These are phyloP conservation scores for Hypoxylon intermedium DNA, from an alignment of 495 filamentous ascomycete genomes.

Conservation along the genomic window DNA sequence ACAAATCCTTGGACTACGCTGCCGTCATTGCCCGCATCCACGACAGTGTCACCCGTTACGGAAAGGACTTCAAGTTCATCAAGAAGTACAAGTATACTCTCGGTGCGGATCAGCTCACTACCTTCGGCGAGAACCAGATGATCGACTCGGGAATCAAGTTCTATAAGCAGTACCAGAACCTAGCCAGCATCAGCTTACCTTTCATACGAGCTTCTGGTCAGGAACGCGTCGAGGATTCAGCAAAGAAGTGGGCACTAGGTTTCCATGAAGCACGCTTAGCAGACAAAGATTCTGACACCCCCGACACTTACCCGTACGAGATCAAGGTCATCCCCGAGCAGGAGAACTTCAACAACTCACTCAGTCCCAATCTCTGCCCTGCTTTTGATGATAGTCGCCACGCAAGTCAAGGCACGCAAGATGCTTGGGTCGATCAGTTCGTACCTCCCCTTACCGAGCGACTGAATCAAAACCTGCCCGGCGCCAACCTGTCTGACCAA, in stretches of 20 bases:
- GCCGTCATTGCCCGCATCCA: constrained; percentile 68
- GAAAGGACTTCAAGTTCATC: constrained; percentile 68
- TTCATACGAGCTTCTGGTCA: constrained; percentile 77
- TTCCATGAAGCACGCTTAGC: constrained; percentile 65
- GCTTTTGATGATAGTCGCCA: constrained; percentile 62
- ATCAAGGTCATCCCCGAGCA: constrained; percentile 71
- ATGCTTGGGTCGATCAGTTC: constrained; percentile 63
- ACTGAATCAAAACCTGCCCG: constrained; percentile 67
- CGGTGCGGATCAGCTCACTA: constrained; percentile 75
- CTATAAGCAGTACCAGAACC: constrained; percentile 69
- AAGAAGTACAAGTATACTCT: constrained; percentile 73
- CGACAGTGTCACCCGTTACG: constrained; percentile 59
- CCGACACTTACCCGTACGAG: constrained; percentile 57
- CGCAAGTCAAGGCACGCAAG: constrained; percentile 58
- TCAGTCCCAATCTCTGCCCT: constrained; percentile 73
- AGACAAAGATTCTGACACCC: constrained; percentile 44
- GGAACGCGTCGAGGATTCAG: constrained; percentile 75
- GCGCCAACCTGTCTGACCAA: constrained; percentile 62
- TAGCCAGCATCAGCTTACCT: constrained; percentile 62
- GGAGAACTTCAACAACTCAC: constrained; percentile 72
- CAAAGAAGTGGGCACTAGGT: constrained; percentile 73
- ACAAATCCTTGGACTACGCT: constrained; percentile 65
- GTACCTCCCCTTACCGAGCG: constrained; percentile 65
- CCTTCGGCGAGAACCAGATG: constrained; percentile 76
- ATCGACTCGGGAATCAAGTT: constrained; percentile 75